phyloP scores from a whole-genome alignment of 805 yeast genomes.

The Candida railenensis region DNA sequence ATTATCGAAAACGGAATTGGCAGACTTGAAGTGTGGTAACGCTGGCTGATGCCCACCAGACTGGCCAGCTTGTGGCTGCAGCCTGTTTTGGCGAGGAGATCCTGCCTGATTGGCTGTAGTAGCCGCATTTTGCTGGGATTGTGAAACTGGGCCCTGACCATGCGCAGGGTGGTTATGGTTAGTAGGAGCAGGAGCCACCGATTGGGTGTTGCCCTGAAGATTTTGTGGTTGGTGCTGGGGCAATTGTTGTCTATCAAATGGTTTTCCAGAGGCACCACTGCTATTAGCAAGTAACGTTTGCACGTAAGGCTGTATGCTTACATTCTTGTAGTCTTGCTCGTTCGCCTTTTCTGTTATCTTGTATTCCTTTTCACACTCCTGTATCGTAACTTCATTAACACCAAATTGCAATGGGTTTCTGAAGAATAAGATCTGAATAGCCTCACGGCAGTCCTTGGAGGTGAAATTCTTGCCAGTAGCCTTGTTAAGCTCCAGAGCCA shows the following conservation, averaged over 20 bases:
- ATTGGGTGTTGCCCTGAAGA: neutral
- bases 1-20: slow-evolving; percentile 5
- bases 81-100: neutral
- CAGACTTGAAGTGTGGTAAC: slow-evolving; percentile 3
- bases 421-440: slow-evolving; percentile 53
- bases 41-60: neutral
- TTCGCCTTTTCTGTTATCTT: slow-evolving; percentile 32
- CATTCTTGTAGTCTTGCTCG: slow-evolving; percentile 15
- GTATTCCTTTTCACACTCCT: slow-evolving; percentile 37
- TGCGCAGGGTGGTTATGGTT: neutral
- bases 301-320: slow-evolving; percentile 10
- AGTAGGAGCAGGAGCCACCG: neutral
- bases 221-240: slow-evolving; percentile 1
- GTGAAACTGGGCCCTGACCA: neutral
- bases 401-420: slow-evolving; percentile 58
- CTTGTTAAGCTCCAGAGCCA: slow-evolving; percentile 61
- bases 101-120: neutral
- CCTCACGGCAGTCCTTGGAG: slow-evolving; percentile 53
- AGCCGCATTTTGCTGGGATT: neutral
- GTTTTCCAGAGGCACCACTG: neutral
- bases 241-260: slow-evolving; percentile 2
- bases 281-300: slow-evolving; percentile 7
- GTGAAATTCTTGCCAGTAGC: slow-evolving; percentile 51
- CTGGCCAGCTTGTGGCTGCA: neutral
- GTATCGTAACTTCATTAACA: slow-evolving; percentile 45